Conservation (phyloP, 441 rosid genomes). For the Metrosideros polymorpha region DNA sequence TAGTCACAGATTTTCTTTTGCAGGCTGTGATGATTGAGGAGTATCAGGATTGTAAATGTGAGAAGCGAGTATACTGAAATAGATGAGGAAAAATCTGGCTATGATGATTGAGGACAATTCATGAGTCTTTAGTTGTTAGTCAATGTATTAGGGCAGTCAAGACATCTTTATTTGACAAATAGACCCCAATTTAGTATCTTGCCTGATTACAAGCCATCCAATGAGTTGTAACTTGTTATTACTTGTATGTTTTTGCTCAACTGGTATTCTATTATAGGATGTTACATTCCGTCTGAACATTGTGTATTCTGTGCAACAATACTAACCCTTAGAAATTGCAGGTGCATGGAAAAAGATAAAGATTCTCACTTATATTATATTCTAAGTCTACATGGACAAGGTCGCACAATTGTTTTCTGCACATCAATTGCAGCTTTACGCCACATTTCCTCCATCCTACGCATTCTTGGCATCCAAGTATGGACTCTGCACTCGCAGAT, state of each 20-base stretch:
- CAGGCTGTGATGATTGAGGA: not conserved
- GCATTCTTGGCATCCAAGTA: conserved; percentile 65
- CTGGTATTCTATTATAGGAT: not conserved
- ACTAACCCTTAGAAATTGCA: conserved; percentile 19
- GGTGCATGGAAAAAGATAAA: conserved; percentile 90
- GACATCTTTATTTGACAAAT: not conserved
- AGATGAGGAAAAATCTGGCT: not conserved
- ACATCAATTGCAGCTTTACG: conserved; percentile 96
- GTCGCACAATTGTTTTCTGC: conserved; percentile 91
- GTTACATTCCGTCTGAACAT: not conserved
- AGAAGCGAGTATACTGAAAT: not conserved
- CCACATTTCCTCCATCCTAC: conserved; percentile 65
- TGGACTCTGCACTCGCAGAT: conserved; percentile 85
- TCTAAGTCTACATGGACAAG: conserved; percentile 90
- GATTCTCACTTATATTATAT: conserved; percentile 80
- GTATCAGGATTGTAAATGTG: not conserved
- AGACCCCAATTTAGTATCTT: not conserved
- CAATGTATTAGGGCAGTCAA: not conserved
- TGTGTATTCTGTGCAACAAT: not conserved
- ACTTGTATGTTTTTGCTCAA: not conserved
- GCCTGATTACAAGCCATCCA: not conserved
- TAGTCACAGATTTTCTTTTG: not conserved
- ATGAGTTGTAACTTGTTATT: not conserved
- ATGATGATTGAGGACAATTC: not conserved
- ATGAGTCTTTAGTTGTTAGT: not conserved